Base-by-base conservation (phyloP, 148 eudicot genomes). In the Dianthus caryophyllus region DNA sequence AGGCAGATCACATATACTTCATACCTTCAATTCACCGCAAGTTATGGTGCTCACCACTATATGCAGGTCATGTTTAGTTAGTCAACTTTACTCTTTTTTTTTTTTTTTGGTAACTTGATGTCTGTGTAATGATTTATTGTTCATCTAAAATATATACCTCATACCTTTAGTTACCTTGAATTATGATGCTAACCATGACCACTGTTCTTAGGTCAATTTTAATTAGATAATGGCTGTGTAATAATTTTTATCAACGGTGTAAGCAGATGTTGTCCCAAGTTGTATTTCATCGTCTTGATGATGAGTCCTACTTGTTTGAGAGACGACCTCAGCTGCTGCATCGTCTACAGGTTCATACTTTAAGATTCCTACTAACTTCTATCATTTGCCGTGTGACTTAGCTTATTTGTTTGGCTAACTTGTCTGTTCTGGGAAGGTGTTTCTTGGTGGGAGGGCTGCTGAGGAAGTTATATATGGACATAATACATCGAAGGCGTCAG, bases 361-460 rank as follows among this genome's bases (percentile, higher is more conserved):
- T 55, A 21, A 22, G n/a, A 18, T 38, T 52, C 18, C 43, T 56
- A 49, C 68, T 39, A 53, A 4, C 9, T 51, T 4, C 18, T 8
- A 61, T 71, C 36, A 49, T 70, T 62, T 63, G 53, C 6, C 49
- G 14, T 43, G 24, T 24, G n/a, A 22, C 55, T 27, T 38, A 22
- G 4, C 29, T 58, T n/a, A n/a, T n/a, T 31, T 59, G 7, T 36
- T 18, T 52, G 53, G 15, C 20, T 70, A 18, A 56, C 52, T 12
- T 73, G 43, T 47, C 29, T 56, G 29, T 65, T 52, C 43, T 27
- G 33, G 29, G 56, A 75, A 92, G 98, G 89, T 92, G 63, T 75
- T 89, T n/a, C 89, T 92, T 65, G 98, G 96, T 65, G 98, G 89
- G 27, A 87, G 98, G 76, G 98, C 98, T 76, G 98, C 98, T 46